A percentile compares a stretch with the other conserved stretches of the same genome.
These are phyloP conservation scores for Plasmodium sp. DNA, from an alignment of 169 alveolate species.

Conservation along the genomic window DNA sequence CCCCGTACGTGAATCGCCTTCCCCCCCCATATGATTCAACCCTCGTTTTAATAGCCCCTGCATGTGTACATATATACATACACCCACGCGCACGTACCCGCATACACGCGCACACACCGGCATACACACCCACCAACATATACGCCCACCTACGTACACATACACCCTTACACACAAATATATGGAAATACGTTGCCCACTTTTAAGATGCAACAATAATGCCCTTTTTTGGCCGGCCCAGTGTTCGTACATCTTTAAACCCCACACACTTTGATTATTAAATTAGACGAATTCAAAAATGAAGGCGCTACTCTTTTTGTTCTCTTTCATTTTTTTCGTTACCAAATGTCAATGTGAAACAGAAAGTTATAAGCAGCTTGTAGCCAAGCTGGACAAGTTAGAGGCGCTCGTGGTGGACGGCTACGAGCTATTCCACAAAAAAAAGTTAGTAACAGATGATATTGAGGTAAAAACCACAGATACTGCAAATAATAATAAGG, in stretches of 20 bases:
- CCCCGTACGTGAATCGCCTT: neutral
- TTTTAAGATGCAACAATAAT: slow-evolving; percentile 34
- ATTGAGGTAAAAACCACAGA: neutral
- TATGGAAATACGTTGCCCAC: neutral
- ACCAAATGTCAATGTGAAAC: slow-evolving; percentile 19
- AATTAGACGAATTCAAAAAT: slow-evolving; percentile 21
- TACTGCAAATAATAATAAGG: neutral
- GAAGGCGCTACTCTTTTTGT: slow-evolving; percentile 26
- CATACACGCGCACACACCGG: neutral
- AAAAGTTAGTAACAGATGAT: neutral
- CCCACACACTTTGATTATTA: neutral
- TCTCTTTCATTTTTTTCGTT: slow-evolving; percentile 33
- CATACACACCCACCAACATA: neutral
- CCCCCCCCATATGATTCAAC: neutral
- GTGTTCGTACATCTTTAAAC: neutral
- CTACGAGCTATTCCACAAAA: slow-evolving; percentile 30
- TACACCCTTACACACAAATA: neutral
- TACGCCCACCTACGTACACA: neutral
- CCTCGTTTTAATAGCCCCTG: neutral
- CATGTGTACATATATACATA: neutral
- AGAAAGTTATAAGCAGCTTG: slow-evolving; percentile 7
- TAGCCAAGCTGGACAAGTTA: slow-evolving; percentile 6
- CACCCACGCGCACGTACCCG: neutral
- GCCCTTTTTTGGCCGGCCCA: neutral
- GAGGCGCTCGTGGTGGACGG: slow-evolving; percentile 19